These are phyloP conservation scores for Caloboletus firmus DNA, from an alignment of 1,284 basidiomycete species.

Conservation along the genomic window DNA sequence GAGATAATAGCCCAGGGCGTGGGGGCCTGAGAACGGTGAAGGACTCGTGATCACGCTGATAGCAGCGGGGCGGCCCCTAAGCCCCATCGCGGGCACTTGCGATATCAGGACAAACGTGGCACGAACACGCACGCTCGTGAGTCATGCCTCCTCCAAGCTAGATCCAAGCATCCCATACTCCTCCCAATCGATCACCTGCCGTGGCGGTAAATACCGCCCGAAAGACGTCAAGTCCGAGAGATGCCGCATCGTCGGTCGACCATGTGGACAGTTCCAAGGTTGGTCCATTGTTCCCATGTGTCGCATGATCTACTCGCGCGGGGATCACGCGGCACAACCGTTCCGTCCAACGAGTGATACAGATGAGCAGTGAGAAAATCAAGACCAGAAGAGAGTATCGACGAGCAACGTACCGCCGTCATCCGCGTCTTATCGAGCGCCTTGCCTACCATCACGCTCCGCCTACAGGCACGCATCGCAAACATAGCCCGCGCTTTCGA, in stretches of 20 bases:
- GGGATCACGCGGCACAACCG: background rate
- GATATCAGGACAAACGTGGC: background rate
- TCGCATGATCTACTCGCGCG: slow-evolving; percentile 62
- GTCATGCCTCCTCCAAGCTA: background rate
- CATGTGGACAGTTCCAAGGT: slow-evolving; percentile 98
- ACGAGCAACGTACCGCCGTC: slow-evolving; percentile 57
- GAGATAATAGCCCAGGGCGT: background rate
- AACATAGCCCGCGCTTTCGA: slow-evolving; percentile 96
- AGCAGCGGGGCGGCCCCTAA: no score
- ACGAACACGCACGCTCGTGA: no score
- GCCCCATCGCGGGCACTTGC: no score
- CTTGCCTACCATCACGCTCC: slow-evolving; percentile 95
- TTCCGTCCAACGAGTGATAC: background rate
- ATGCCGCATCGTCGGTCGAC: slow-evolving; percentile 94
- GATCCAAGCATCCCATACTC: slow-evolving; percentile 10
- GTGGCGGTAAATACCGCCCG: slow-evolving; percentile 24
- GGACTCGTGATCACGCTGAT: background rate
- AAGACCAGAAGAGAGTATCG: background rate
- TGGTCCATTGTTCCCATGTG: slow-evolving; percentile 98
- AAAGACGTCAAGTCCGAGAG: slow-evolving; percentile 41
- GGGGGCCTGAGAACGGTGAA: background rate
- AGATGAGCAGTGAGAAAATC: background rate
- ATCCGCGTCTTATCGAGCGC: slow-evolving; percentile 78
- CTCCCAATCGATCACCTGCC: slow-evolving; percentile 25
- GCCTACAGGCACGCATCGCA: slow-evolving; percentile 92